Evolutionary conservation across 345 rosid genomes (phyloP).

Genomic region (Alliaria petiolata): DNA sequence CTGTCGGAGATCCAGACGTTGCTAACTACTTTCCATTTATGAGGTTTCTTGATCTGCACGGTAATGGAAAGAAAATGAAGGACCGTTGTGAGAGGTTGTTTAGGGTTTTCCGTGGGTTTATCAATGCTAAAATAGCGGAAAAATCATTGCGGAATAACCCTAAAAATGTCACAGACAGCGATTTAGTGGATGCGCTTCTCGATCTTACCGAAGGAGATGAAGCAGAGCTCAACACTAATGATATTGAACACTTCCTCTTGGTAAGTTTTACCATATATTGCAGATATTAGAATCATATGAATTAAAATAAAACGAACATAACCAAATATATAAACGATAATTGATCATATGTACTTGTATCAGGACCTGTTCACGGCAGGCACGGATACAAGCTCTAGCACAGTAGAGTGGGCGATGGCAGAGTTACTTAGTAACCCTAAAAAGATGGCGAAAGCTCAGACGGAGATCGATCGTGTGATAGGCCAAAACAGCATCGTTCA

Average conservation of each 20-base stretch:
- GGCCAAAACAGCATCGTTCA: slow-evolving; percentile 22
- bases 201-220: slow-evolving; percentile 20
- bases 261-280: slow-evolving; percentile 21
- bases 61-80: slow-evolving; percentile 11
- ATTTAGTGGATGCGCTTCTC: slow-evolving; percentile 37
- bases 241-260: slow-evolving; percentile 31
- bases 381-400: slow-evolving; percentile 35
- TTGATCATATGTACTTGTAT: not conserved
- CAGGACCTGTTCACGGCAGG: slow-evolving; percentile 35
- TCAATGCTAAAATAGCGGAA: slow-evolving; percentile 1
- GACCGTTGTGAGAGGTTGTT: slow-evolving; percentile 7
- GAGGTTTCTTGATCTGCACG: slow-evolving; percentile 44
- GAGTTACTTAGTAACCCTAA: slow-evolving; percentile 27
- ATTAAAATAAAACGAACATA: not conserved
- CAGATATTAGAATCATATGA: not conserved
- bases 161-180: slow-evolving; percentile 3
- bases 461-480: slow-evolving; percentile 27
- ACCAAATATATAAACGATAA: not conserved
- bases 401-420: slow-evolving; percentile 37
- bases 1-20: slow-evolving; percentile 40
- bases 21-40: slow-evolving; percentile 49
- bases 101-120: slow-evolving; percentile 28
- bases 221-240: slow-evolving; percentile 14
- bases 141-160: not conserved
- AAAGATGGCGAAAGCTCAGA: slow-evolving; percentile 16